Evolutionary conservation across 495 filamentous ascomycete genomes (phyloP), one percentile per base, ranked within the genome.

Genomic region (Mycothermus thermophilus): DNA sequence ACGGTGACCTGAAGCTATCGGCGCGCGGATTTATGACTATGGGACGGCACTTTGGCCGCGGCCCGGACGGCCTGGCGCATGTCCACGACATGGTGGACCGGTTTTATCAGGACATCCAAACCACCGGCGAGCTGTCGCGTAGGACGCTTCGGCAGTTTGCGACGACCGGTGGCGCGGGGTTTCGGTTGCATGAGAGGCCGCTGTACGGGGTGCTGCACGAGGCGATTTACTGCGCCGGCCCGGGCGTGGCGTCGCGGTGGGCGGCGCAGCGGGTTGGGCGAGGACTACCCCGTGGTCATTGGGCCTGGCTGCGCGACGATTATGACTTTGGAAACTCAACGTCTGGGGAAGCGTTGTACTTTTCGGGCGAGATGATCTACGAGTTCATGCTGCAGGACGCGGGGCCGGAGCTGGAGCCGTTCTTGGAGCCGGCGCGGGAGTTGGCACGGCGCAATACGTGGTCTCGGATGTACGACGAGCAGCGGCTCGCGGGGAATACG

Each of bases 331-430:
- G 12, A 0, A 9, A 27, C 22, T 12, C 63, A 53, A 35, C 21
- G 57, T 52, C 3, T 3, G 59, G 67, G 1, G 47, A 63, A 12
- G 67, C 73, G 0, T 62, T 87, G 31, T 80, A 69, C 38, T 93
- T 95, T 58, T 83, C 82, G 0, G 87, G 86, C 33, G 87, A 95
- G 55, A 87, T 88, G 82, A 67, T 92, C 28, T 87, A 73, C 53
- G 74, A 74, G 4, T 77, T 75, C 27, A 46, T 51, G 48, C 17
- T 48, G 5, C 3, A 8, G 9, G 6, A 31, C 2, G 25, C 30
- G 10, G 40, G 40, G 0, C n/a, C 17, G 0, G 75, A 83, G 44
- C 70, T 93, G 8, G 50, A 50, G 9, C 60, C 71, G 11, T 47
- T 93, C 25, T 59, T 67, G 17, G 57, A 67, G 10, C 73, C 67